Percentiles rank a stretch among this genome's conserved stretches.
Evolutionary conservation across 306 rosid genomes (phyloP).

Genomic region (Lotus japonicus): DNA sequence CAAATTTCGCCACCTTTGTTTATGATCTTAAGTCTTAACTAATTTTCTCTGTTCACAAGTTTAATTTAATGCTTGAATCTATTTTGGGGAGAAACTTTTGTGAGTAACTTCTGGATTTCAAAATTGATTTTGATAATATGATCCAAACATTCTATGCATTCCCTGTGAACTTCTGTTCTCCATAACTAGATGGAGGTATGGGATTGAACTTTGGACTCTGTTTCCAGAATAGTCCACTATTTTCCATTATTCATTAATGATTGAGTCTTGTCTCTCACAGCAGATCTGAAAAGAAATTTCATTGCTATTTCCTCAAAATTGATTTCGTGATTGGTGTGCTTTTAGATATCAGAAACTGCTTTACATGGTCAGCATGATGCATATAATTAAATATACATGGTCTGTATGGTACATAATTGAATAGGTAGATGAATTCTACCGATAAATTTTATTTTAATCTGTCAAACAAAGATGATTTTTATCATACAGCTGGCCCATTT

Average conservation of each 20-base stretch:
- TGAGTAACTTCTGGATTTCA: too few relatives aligned
- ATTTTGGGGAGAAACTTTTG: not conserved
- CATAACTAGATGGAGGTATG: not conserved
- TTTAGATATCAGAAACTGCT: not conserved
- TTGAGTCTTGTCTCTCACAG: not conserved
- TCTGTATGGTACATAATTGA: not conserved
- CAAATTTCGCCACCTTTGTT: not conserved
- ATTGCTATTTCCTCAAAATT: not conserved
- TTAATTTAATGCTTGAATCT: not conserved
- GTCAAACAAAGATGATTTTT: not conserved
- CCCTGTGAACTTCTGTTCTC: not conserved
- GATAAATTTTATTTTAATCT: not conserved
- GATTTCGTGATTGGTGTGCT: not conserved
- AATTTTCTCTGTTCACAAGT: not conserved
- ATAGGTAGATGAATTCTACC: not conserved
- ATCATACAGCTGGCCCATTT: constrained; percentile 1
- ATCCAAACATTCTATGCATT: too few relatives aligned
- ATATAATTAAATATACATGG: not conserved
- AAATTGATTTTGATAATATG: too few relatives aligned
- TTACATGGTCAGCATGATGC: not conserved
- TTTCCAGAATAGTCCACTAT: not conserved
- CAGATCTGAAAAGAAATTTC: constrained; percentile 13
- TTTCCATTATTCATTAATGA: not conserved
- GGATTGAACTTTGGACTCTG: not conserved
- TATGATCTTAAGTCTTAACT: not conserved